Base-by-base conservation (phyloP, 179 eudicot species). In the Heliamphora ciliata region DNA sequence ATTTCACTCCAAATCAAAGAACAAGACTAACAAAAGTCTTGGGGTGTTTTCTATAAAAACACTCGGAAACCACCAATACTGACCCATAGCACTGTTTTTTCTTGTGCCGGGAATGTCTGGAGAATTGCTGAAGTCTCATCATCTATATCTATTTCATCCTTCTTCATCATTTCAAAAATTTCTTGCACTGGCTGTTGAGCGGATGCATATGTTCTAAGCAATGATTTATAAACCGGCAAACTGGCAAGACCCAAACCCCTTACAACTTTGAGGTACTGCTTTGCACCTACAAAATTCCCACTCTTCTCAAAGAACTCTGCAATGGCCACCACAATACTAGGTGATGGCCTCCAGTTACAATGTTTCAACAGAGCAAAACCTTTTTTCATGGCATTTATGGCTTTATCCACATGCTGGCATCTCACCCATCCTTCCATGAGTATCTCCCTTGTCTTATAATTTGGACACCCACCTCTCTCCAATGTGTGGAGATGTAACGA, bases 381-480 rank as follows among this genome's bases (percentile, higher is more conserved):
- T 0, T 84, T 79, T 64, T 85, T 84, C 88, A 84, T 77, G 60
- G 86, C 84, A 83, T 59, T 10, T 7, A 86, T 46, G 8, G 85
- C 86, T 59, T 81, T 83, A 48, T 86, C 86, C 86, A 86, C 79
- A 18, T 75, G 31, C 46, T 81, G 71, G 51, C 59, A 77, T 81
- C 70, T 81, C 54, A 81, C 74, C 82, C 84, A 86, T 44, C 88
- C 86, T 21, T 86, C 84, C 84, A 83, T 79, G n/a, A 83, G 86
- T 31, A 83, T 86, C 52, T 86, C 86, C 86, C 88, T 81, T 8
- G 86, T 86, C 84, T 86, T 86, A 44, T 77, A 86, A 79, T 86
- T 86, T 68, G 86, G 86, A 50, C 61, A 24, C n/a, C 84, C 88
- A 66, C 86, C 84, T 65, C 40, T 83, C 79, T 83, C 86, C 60